Conservation (phyloP, 148 eudicot species). For the Nepenthes gracilis region DNA sequence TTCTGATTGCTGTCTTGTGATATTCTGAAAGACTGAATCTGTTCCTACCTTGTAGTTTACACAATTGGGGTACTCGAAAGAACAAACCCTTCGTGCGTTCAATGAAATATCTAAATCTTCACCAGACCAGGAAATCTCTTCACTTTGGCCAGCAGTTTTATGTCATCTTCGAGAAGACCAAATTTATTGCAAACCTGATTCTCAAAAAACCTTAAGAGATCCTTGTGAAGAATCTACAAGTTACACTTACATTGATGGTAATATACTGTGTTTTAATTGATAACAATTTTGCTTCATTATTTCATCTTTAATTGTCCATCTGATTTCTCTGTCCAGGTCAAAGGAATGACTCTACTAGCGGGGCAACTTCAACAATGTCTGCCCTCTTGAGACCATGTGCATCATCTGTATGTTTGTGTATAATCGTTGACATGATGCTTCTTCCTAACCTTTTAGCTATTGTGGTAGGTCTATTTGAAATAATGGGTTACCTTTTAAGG, state of each 20-base stretch:
- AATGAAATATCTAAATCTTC: conserved; percentile 39
- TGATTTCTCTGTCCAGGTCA: no score
- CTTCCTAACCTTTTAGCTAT: no score
- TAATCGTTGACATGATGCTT: no score
- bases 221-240: conserved; percentile 21
- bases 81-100: conserved; percentile 40
- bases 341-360: no score
- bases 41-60: conserved; percentile 27
- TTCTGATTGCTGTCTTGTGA: no score
- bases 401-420: no score
- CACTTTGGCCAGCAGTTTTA: conserved; percentile 55
- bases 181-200: conserved; percentile 27
- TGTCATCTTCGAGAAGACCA: conserved; percentile 53
- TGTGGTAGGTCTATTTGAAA: no score
- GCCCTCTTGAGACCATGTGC: no score
- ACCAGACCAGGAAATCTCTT: conserved; percentile 28
- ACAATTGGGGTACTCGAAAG: conserved; percentile 42
- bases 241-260: conserved; percentile 27
- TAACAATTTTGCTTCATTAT: no score
- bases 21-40: not conserved
- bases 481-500: no score
- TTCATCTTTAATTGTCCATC: no score
- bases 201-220: conserved; percentile 11
- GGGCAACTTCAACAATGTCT: no score
- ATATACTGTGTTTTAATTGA: not conserved